A percentile compares a stretch with the other conserved stretches of the same genome.
These are phyloP conservation scores for Fusarium clavum DNA, from an alignment of 2,329 filamentous ascomycete genomes.

Conservation along the genomic window DNA sequence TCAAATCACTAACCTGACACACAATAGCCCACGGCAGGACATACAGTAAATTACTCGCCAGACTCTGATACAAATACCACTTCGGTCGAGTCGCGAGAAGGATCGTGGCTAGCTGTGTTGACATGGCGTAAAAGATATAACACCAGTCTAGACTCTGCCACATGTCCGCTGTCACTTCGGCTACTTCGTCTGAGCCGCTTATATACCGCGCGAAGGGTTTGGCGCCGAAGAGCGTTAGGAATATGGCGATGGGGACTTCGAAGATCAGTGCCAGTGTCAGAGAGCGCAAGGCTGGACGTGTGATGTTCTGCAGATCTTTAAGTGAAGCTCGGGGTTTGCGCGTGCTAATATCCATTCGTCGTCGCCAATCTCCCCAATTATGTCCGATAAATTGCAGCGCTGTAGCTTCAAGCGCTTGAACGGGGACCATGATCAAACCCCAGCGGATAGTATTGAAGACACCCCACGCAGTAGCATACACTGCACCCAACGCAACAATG, in stretches of 20 bases:
- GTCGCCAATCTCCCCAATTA: slow-evolving; percentile 67
- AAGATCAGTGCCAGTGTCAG: slow-evolving; percentile 64
- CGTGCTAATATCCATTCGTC: slow-evolving; percentile 40
- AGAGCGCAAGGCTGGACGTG: slow-evolving; percentile 65
- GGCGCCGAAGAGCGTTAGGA: slow-evolving; percentile 70
- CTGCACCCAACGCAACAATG: slow-evolving; percentile 71
- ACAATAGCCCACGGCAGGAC: slow-evolving; percentile 78
- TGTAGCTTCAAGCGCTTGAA: slow-evolving; percentile 74
- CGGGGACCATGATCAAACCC: slow-evolving; percentile 80
- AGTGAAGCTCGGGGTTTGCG: slow-evolving; percentile 32
- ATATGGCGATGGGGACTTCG: slow-evolving; percentile 72
- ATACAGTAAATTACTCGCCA: slow-evolving; percentile 74
- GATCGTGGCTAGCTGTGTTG: slow-evolving; percentile 73
- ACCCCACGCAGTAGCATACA: slow-evolving; percentile 79
- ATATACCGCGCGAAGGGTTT: slow-evolving; percentile 72
- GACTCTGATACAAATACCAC: slow-evolving; percentile 76
- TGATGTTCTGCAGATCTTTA: slow-evolving; percentile 53
- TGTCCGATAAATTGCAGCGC: slow-evolving; percentile 75
- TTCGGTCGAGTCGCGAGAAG: slow-evolving; percentile 71
- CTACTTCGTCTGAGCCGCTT: slow-evolving; percentile 66
- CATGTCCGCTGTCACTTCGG: slow-evolving; percentile 73
- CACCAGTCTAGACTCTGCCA: slow-evolving; percentile 73
- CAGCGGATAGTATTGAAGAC: slow-evolving; percentile 80
- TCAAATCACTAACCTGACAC: slow-evolving; percentile 61
- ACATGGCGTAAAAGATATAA: slow-evolving; percentile 76